phyloP scores from a whole-genome alignment of 495 filamentous ascomycete species.

The Parathielavia hyrcaniae region DNA sequence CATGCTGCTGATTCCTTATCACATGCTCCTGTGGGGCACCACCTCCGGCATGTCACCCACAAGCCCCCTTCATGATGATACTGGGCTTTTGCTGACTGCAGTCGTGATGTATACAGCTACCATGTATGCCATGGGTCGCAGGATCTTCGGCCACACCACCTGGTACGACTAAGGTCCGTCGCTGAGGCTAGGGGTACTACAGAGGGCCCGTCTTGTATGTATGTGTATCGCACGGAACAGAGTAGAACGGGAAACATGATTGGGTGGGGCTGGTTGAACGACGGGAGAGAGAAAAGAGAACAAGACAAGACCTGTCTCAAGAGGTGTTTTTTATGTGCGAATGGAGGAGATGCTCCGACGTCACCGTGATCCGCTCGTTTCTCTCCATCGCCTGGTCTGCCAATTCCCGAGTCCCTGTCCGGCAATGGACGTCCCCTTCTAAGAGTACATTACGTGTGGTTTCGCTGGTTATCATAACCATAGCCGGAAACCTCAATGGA shows the following conservation, averaged over 20 bases:
- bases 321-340: not conserved
- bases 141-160: conserved; percentile 74
- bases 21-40: conserved; percentile 58
- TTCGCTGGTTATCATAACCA: conserved; percentile 4
- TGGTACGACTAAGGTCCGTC: conserved; percentile 56
- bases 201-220: conserved; percentile 22
- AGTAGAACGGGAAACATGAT: conserved; percentile 11
- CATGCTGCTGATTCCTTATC: conserved; percentile 68
- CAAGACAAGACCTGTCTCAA: not conserved
- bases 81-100: conserved; percentile 42
- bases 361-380: conserved; percentile 14
- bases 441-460: conserved; percentile 21
- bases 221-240: conserved; percentile 25
- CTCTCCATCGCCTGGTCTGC: conserved; percentile 14
- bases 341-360: not conserved
- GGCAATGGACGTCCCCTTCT: conserved; percentile 8
- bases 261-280: conserved; percentile 7
- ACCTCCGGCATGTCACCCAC: conserved; percentile 38
- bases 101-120: conserved; percentile 51
- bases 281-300: no score
- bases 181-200: conserved; percentile 1
- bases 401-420: conserved; percentile 10
- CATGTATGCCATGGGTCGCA: conserved; percentile 53
- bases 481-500: not conserved
- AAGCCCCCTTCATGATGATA: no score